These are phyloP conservation scores for Clavispora carvajalis DNA, from an alignment of 805 yeast species.

Conservation along the genomic window DNA sequence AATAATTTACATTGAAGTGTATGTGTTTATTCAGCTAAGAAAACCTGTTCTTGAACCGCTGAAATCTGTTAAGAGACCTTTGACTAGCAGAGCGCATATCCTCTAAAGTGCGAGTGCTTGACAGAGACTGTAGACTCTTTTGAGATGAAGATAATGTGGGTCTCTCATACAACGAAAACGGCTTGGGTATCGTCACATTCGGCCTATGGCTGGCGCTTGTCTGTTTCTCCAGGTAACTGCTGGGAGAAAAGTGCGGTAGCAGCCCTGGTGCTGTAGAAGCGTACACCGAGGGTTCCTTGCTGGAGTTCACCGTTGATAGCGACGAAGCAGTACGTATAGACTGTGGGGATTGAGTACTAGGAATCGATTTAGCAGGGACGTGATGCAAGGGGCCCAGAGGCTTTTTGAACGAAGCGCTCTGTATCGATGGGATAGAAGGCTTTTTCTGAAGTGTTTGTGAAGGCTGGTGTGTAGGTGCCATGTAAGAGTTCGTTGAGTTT, in stretches of 20 bases:
- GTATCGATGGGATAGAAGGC: constrained; percentile 8
- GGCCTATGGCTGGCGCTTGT: not conserved
- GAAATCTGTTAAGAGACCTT: constrained; percentile 24
- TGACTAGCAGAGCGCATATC: constrained; percentile 9
- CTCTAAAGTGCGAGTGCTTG: not conserved
- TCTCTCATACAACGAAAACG: constrained; percentile 23
- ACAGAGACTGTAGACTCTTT: constrained; percentile 15
- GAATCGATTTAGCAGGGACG: constrained; percentile 6
- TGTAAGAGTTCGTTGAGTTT: constrained; percentile 16
- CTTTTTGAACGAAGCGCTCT: constrained; percentile 11
- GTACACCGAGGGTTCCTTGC: not conserved
- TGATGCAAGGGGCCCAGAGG: constrained; percentile 13
- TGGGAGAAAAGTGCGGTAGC: constrained; percentile 3
- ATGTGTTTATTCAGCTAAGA: constrained; percentile 1
- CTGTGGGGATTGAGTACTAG: constrained; percentile 4
- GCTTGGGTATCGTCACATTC: constrained; percentile 24
- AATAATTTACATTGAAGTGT: too few species aligned
- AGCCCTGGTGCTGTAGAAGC: not conserved
- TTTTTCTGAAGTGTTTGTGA: constrained; percentile 15
- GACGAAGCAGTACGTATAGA: not conserved
- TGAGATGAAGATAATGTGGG: constrained; percentile 40
- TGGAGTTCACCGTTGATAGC: not conserved
- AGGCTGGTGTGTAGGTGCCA: constrained; percentile 15
- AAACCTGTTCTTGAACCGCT: constrained; percentile 29
- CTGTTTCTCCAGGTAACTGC: constrained; percentile 9